Conservation (phyloP, 805 yeast species). For the Maudiozyma serrabonitensis region DNA sequence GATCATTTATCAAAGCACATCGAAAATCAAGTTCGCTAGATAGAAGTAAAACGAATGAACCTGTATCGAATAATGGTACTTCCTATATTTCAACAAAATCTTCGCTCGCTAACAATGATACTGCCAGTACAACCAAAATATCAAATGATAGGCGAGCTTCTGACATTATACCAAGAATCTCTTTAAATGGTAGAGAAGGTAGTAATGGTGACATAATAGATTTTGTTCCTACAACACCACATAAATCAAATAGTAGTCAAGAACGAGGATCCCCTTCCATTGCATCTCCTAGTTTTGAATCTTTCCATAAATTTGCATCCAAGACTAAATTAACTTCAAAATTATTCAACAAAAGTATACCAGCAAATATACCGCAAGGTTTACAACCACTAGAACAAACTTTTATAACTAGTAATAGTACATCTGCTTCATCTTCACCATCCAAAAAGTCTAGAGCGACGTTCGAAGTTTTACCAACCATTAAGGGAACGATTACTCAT, state of each 20-base stretch:
- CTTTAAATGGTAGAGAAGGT: conserved; percentile 1
- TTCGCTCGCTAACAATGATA: not conserved
- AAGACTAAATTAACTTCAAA: conserved; percentile 23
- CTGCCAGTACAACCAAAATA: not conserved
- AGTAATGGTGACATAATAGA: not conserved
- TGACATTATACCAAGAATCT: not conserved
- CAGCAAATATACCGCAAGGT: conserved; percentile 6
- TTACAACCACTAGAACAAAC: not conserved
- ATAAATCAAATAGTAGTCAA: conserved; percentile 6
- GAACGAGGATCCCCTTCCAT: conserved; percentile 8
- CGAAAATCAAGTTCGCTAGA: conserved; percentile 29
- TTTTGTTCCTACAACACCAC: conserved; percentile 10
- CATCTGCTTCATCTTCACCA: not conserved
- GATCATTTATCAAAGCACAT: conserved; percentile 34
- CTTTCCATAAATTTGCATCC: conserved; percentile 22
- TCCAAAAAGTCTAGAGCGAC: not conserved
- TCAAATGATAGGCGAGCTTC: conserved; percentile 4
- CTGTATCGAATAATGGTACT: not conserved
- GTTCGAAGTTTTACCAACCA: conserved; percentile 24
- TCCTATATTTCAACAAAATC: not conserved
- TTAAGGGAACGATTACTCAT: conserved; percentile 40
- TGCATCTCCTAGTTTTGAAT: conserved; percentile 21
- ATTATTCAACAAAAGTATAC: conserved; percentile 21
- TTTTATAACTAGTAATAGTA: not conserved
- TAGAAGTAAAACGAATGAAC: not conserved